Conservation (phyloP, 2,329 filamentous ascomycete species). For the Raffaelea arxii region DNA sequence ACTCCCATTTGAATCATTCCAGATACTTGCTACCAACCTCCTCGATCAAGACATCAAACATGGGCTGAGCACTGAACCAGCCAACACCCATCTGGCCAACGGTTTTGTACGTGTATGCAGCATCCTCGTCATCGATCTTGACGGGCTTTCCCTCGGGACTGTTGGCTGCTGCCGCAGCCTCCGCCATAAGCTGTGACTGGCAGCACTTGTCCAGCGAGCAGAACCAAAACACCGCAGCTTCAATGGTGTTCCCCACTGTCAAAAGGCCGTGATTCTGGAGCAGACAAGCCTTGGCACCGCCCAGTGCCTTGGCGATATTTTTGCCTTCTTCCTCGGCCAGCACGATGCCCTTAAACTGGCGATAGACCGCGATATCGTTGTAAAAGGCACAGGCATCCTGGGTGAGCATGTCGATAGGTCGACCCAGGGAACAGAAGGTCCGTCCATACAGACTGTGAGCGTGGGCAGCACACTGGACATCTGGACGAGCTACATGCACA, state of each 20-base stretch:
- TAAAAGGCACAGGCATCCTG: constrained; percentile 49
- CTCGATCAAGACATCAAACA: constrained; percentile 48
- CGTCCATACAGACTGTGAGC: constrained; percentile 35
- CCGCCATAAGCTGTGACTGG: constrained; percentile 45
- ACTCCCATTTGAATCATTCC: too few relatives aligned
- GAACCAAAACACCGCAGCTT: constrained; percentile 53
- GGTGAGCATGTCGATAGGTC: constrained; percentile 50
- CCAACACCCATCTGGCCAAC: constrained; percentile 53
- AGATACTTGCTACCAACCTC: constrained; percentile 3
- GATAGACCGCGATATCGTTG: constrained; percentile 25
- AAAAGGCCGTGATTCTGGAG: constrained; percentile 51
- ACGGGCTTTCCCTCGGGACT: background rate
- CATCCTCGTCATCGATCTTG: constrained; percentile 60
- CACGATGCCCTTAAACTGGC: constrained; percentile 48
- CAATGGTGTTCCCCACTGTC: constrained; percentile 49
- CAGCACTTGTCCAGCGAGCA: constrained; percentile 49
- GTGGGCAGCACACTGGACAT: constrained; percentile 38
- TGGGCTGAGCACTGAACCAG: constrained; percentile 61
- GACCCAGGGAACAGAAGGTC: constrained; percentile 48
- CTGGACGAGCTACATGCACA: constrained; percentile 36
- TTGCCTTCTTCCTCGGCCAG: constrained; percentile 45
- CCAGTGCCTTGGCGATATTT: constrained; percentile 43
- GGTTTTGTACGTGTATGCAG: constrained; percentile 55
- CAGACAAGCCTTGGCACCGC: constrained; percentile 38
- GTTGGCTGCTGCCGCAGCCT: constrained; percentile 51